Base-by-base conservation (phyloP, 176 grass and related monocot species). In the Ananas comosus region DNA sequence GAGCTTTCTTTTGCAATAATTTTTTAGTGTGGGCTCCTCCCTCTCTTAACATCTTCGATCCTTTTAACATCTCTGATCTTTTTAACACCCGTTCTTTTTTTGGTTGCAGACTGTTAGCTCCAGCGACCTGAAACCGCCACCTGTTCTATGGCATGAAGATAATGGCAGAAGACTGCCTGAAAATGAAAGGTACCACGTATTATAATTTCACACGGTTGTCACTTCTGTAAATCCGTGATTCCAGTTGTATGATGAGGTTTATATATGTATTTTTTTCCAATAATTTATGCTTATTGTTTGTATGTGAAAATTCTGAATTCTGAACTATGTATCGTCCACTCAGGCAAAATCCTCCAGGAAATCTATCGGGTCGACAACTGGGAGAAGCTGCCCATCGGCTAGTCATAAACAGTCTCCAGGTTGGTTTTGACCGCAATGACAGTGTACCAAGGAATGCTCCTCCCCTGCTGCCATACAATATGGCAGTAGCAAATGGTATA, bases 131-230 rank as follows among this genome's bases (percentile, higher is more conserved):
- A 99, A 99, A 67, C 94, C 94, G 22, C 94, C 90, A 14, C 94
- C 94, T 69, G 80, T 80, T 78, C 75, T 99, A 51, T 99, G 94
- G 94, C 94, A 99, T 68, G 94, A 99, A 84, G 94, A 93, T 49
- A 93, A 18, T 68, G 87, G 90, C 65, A 85, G 94, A 72, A 88
- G 76, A 74, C 87, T 82, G 68, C 64, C 70, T 82, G 78, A 85
- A 61, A 83, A 90, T 76, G 84, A 71, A 56, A 82, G 75, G 75
- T 77, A 53, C 57, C 81, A 82, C 79, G 77, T 74, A 71, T 14
- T 17, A 66, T 8, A 25, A 8, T 8, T 80, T 67, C 33, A 1
- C 3, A 0, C 63, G 10, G 52, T 67, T 66, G 24, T 13, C 67
- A 19, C 56, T 57, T 13, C 13, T 66, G 21, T 49, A 21, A 42